These are phyloP conservation scores for Scleromitrula shiraiana DNA, from an alignment of 2,329 filamentous ascomycete species.

Conservation along the genomic window DNA sequence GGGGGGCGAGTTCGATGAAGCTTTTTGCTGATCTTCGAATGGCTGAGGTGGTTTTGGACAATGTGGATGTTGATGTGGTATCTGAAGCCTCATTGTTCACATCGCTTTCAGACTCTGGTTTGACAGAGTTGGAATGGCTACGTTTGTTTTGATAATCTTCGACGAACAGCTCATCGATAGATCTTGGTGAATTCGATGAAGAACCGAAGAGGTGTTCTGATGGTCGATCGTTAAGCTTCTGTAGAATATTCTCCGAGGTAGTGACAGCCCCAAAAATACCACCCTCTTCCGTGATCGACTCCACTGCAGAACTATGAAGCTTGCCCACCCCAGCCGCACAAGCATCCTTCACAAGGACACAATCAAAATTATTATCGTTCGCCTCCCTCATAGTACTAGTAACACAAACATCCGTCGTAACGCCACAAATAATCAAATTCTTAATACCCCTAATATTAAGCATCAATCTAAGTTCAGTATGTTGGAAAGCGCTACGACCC, in stretches of 20 bases:
- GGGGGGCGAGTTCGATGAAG: background rate
- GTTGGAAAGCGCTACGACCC: slow-evolving; percentile 29
- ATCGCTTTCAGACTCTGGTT: no score
- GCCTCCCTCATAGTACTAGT: slow-evolving; percentile 31
- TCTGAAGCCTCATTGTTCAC: no score
- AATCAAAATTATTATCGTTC: slow-evolving; percentile 30
- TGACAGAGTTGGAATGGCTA: no score
- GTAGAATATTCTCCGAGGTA: background rate
- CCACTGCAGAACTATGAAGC: slow-evolving; percentile 26
- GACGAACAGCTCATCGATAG: background rate
- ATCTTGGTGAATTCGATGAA: background rate
- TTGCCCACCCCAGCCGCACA: slow-evolving; percentile 24
- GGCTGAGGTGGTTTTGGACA: no score
- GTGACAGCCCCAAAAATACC: slow-evolving; percentile 32
- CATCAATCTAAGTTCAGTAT: slow-evolving; percentile 33
- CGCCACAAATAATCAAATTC: slow-evolving; percentile 30
- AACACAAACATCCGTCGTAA: slow-evolving; percentile 33
- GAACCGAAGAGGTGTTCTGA: background rate
- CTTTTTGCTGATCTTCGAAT: no score
- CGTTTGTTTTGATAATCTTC: no score
- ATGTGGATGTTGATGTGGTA: no score
- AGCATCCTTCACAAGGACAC: slow-evolving; percentile 28
- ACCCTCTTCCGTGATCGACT: slow-evolving; percentile 28
- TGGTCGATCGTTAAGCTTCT: background rate
- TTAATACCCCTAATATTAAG: slow-evolving; percentile 27